Percentiles rank a stretch among this genome's conserved stretches.
Evolutionary conservation across 345 rosid genomes (phyloP).

Genomic region (Boechera retrofracta): DNA sequence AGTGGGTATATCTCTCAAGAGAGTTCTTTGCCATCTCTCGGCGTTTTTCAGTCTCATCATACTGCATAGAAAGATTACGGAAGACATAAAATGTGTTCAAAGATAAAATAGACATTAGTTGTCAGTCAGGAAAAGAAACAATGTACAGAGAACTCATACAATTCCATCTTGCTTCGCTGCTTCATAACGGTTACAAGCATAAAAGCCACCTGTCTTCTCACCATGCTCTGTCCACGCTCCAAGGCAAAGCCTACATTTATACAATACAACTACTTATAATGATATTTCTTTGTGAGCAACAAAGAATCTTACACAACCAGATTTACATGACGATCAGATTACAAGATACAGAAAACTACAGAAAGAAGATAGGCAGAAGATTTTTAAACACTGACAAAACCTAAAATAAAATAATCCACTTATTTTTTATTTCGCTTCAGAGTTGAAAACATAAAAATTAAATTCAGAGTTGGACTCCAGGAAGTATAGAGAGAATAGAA

Average conservation of each 20-base stretch:
- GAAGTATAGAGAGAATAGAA: conserved; percentile 3
- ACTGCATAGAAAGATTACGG: conserved; percentile 47
- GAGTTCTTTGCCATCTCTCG: conserved; percentile 95
- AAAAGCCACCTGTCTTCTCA: conserved; percentile 82
- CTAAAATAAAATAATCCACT: not conserved
- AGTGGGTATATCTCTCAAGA: conserved; percentile 84
- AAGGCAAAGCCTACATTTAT: conserved; percentile 74
- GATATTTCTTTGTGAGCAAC: not conserved
- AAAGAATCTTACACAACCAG: conserved; percentile 14
- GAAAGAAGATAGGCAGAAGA: conserved; percentile 18
- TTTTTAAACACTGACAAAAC: not conserved
- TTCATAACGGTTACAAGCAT: conserved; percentile 81
- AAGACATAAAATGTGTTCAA: conserved; percentile 5
- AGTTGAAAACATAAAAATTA: not conserved
- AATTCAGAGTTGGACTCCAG: not conserved
- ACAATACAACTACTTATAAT: conserved; percentile 2
- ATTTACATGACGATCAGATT: conserved; percentile 12
- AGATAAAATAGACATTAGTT: not conserved
- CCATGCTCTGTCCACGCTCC: conserved; percentile 82
- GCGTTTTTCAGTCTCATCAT: conserved; percentile 77
- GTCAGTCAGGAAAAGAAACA: conserved; percentile 11
- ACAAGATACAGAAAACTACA: conserved; percentile 3
- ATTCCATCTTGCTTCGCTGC: conserved; percentile 90
- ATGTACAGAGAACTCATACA: conserved; percentile 50
- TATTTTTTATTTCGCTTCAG: conserved; percentile 17